Base-by-base conservation (phyloP, 2,329 filamentous ascomycete species). In the Fusarium sp. region DNA sequence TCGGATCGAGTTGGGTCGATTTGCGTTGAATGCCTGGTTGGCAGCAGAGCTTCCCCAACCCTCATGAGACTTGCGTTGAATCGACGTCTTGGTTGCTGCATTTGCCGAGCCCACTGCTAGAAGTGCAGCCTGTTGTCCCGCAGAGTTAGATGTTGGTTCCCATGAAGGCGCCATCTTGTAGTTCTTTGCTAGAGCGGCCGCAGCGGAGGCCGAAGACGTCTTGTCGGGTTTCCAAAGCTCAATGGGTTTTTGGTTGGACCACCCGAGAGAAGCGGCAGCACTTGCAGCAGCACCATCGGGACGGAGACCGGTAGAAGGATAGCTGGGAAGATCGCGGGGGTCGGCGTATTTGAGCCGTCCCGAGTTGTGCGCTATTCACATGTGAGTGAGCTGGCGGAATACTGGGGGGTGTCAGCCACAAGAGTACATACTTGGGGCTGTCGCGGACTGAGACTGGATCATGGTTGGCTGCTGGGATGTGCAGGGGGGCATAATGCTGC, bases 71-170 rank as follows among this genome's bases (percentile, higher is more conserved):
- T 66, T 77, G 11, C 71, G 71, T 18, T 74, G 62, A 52, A 63
- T 52, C 67, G 74, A 47, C 60, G 66, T 20, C 61, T 74, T 60
- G 68, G 79, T 82, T 38, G 80, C 73, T 16, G 80, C 77, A 50
- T 75, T 79, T 37, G 83, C 83, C 14, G 83, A 84, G 3, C 80
- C 81, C 29, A 83, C 80, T 20, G 94, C 93, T 29, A 93, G 84
- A 11, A 94, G 80, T 5, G 94, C 94, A 57, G 94, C 94, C 79
- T 93, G 94, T 60, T 93, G 91, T 38, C 93, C 93, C 59, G 91
- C 89, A 14, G 89, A 84, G 78, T 89, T 93, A 64, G 88, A 84
- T 67, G 91, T 86, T 10, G 91, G 90, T 72, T 93, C 87, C 90
- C 91, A 92, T 9, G 87, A 67, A 4, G 92, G 80, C 6, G 82